Base-by-base conservation (phyloP, 805 yeast species). In the Kuraishia piskuri region DNA sequence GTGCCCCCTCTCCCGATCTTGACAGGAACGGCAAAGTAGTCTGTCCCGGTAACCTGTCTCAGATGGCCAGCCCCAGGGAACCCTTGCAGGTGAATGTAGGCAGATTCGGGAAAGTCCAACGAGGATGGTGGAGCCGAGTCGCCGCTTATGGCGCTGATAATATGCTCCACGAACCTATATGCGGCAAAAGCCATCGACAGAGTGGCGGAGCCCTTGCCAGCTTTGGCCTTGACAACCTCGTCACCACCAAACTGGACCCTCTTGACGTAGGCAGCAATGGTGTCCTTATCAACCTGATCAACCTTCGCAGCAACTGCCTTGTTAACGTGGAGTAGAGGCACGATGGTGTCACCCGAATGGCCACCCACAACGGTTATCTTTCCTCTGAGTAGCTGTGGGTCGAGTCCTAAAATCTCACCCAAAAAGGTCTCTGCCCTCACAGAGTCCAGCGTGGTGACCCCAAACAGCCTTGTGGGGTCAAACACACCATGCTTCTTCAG, bases 111-210 rank as follows among this genome's bases (percentile, higher is more conserved):
- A 2, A 65, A 46, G 19, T n/a, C 53, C 8, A 4, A 14, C 9
- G 40, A 10, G 14, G 40, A 31, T 3, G 40, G 3, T 2, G 12
- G 20, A 3, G 2, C 56, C 48, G 60, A 55, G 1, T n/a, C 31
- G 7, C 23, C 31, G 12, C 55, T 49, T 1, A 53, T 31, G 19
- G 60, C 79, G 22, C 48, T 52, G 1, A 62, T 20, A 25, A 63
- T 67, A 45, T 73, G 71, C 58, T 80, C 84, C 26, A 90, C 87
- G 67, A 90, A 86, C 61, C 84, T 79, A 75, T 80, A 88, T 37
- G 96, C 97, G 37, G 97, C 96, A 63, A 84, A 86, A 9, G 97
- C 97, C 97, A 91, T 92, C 26, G 96, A 88, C 60, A 91, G 77
- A 40, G 98, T 91, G 54, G 97, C 97, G 50, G 96, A 88, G 46